Percentiles rank a stretch among this genome's conserved stretches.
Conservation (phyloP, 148 eudicot genomes). For the Polygonum maritimum region DNA sequence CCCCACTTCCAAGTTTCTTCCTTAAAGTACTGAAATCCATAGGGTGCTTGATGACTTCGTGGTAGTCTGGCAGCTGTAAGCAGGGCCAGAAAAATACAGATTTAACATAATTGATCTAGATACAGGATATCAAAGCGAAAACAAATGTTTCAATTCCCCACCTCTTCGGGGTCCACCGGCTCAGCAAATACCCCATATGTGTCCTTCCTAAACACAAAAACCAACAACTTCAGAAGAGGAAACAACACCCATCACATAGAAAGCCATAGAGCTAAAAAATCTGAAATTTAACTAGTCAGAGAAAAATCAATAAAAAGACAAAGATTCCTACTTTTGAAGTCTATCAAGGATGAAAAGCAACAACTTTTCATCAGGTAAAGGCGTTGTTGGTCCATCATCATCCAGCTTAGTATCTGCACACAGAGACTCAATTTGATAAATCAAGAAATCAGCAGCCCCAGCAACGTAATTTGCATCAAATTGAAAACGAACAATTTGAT, state of each 20-base stretch:
- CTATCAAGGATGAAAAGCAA: conserved; percentile 45
- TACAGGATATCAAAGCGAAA: neutral
- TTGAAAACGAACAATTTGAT: neutral
- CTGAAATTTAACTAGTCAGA: conserved; percentile 4
- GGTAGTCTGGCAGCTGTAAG: conserved; percentile 80
- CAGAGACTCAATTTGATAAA: neutral
- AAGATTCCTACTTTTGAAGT: conserved; percentile 39
- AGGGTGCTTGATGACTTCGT: conserved; percentile 61
- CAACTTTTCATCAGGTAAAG: conserved; percentile 47
- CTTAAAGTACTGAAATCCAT: conserved; percentile 88
- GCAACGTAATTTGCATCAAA: conserved; percentile 1
- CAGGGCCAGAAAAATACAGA: conserved; percentile 13
- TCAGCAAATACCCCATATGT: conserved; percentile 80
- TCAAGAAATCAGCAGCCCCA: neutral
- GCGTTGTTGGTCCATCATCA: conserved; percentile 31
- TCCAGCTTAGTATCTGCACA: conserved; percentile 27
- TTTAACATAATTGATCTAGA: neutral
- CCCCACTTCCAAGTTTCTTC: conserved; percentile 45
- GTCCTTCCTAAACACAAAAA: conserved; percentile 58
- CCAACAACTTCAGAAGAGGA: conserved; percentile 15
- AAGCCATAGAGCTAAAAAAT: neutral
- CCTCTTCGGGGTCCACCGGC: conserved; percentile 91
- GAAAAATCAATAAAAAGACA: neutral
- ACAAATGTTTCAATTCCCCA: conserved; percentile 11
- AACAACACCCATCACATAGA: conserved; percentile 10